A percentile compares a stretch with the other conserved stretches of the same genome.
Evolutionary conservation across 176 grass and related monocot species (phyloP).

Genomic region (Eleusine coracana): DNA sequence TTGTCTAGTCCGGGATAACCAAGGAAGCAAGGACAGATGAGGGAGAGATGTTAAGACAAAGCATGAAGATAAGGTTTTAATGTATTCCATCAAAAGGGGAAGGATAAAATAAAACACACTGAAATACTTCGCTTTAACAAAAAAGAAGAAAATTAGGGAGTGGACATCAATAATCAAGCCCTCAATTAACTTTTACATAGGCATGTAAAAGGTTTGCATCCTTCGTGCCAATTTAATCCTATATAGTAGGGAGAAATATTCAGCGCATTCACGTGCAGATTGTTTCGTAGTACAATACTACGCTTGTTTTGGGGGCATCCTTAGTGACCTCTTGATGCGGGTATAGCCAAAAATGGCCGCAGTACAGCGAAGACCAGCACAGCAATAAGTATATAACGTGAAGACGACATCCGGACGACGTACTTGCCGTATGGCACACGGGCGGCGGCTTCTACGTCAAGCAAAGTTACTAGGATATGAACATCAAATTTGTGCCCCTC

Average conservation of each 20-base stretch:
- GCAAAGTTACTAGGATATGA: not conserved
- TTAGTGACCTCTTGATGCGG: not conserved
- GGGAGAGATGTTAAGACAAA: not conserved
- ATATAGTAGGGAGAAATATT: not conserved
- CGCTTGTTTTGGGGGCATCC: constrained; percentile 1
- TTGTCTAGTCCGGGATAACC: not conserved
- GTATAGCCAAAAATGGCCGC: not conserved
- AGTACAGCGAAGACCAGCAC: constrained; percentile 13
- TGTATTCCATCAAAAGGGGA: constrained; percentile 11
- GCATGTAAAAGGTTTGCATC: not conserved
- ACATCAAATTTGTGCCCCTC: not conserved
- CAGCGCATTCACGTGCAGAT: not conserved
- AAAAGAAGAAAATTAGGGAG: no score
- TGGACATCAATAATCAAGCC: not conserved
- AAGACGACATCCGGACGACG: not conserved
- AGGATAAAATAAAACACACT: not conserved
- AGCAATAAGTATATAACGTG: not conserved
- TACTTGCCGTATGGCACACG: constrained; percentile 17
- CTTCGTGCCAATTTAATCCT: not conserved
- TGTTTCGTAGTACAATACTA: not conserved
- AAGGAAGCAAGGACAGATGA: not conserved
- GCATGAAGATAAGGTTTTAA: constrained; percentile 12
- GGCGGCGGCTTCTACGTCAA: constrained; percentile 11
- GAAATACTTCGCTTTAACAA: not conserved
- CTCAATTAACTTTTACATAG: not conserved